phyloP scores from a whole-genome alignment of 2,329 filamentous ascomycete genomes.

The Lachnellula suecica region DNA sequence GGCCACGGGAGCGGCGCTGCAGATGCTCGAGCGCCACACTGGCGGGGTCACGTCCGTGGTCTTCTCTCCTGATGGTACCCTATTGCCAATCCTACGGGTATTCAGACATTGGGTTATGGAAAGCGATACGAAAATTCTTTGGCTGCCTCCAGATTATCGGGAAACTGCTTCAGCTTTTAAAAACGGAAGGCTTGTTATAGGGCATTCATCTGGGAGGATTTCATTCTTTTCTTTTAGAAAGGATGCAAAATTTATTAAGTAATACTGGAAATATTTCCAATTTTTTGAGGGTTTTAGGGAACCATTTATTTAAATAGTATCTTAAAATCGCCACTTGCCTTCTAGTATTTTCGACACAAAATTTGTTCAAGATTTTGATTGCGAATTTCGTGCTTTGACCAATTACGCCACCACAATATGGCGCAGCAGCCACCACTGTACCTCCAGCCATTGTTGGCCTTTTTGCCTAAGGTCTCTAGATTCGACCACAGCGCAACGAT shows the following conservation, averaged over 20 bases:
- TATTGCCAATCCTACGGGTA: neutral
- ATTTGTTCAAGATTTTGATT: no score
- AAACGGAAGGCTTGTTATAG: conserved; percentile 13
- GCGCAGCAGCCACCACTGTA: neutral
- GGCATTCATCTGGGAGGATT: conserved; percentile 16
- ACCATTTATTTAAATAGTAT: neutral
- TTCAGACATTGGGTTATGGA: neutral
- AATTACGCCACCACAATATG: conserved; percentile 44
- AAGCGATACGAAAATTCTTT: conserved; percentile 3
- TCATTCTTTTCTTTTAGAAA: conserved; percentile 6
- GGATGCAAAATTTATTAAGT: neutral
- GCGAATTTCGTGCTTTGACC: no score
- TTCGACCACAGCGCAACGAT: no score
- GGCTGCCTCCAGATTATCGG: conserved; percentile 20
- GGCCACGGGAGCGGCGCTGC: neutral
- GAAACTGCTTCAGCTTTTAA: conserved; percentile 10
- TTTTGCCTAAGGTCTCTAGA: neutral
- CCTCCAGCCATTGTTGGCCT: no score
- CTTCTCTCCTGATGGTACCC: conserved; percentile 6
- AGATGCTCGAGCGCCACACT: conserved; percentile 6
- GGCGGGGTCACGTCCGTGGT: conserved; percentile 3
- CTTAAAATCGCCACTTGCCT: neutral
- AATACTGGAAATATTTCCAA: neutral
- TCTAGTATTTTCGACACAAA: no score
- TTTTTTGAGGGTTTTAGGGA: neutral